Evolutionary conservation across 768 basidiomycete species (phyloP).

Genomic region (Calocybe gangraenosa): DNA sequence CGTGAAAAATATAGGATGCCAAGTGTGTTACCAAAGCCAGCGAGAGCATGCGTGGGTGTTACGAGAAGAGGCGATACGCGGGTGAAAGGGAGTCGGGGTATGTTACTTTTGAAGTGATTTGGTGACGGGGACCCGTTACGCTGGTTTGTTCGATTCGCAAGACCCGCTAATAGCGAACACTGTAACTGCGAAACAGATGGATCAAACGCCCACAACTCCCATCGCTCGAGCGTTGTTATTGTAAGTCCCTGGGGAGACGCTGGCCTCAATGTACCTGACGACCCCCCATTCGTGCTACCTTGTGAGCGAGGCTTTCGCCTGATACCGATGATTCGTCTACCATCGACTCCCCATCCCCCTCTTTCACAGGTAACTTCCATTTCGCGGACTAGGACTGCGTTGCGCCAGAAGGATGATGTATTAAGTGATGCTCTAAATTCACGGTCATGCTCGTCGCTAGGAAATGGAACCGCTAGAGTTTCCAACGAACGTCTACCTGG

Average conservation of each 20-base stretch:
- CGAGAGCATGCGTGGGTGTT: conserved; percentile 47
- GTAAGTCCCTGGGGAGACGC: conserved; percentile 45
- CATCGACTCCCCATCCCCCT: conserved; percentile 71
- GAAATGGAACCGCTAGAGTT: conserved; percentile 39
- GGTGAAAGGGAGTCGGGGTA: conserved; percentile 77
- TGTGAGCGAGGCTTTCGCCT: conserved; percentile 56
- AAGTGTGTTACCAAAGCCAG: conserved; percentile 78
- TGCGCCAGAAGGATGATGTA: conserved; percentile 49
- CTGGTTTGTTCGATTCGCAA: conserved; percentile 25
- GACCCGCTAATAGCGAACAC: conserved; percentile 46
- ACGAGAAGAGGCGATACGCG: conserved; percentile 59
- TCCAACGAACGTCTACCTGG: conserved; percentile 45
- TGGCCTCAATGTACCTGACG: conserved; percentile 7
- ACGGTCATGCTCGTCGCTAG: conserved; percentile 37
- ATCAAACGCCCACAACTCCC: conserved; percentile 83
- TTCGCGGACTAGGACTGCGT: conserved; percentile 48
- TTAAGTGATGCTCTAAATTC: conserved; percentile 32
- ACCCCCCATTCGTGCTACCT: conserved; percentile 24
- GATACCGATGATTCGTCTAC: conserved; percentile 60
- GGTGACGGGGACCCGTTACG: conserved; percentile 19
- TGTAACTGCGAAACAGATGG: conserved; percentile 43
- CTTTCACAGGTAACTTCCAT: conserved; percentile 65
- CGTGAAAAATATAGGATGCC: conserved; percentile 47
- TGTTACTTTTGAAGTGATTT: conserved; percentile 11
- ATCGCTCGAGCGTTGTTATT: conserved; percentile 64